Conservation (phyloP, 139 green algal species). For the Gonium pectorale region DNA sequence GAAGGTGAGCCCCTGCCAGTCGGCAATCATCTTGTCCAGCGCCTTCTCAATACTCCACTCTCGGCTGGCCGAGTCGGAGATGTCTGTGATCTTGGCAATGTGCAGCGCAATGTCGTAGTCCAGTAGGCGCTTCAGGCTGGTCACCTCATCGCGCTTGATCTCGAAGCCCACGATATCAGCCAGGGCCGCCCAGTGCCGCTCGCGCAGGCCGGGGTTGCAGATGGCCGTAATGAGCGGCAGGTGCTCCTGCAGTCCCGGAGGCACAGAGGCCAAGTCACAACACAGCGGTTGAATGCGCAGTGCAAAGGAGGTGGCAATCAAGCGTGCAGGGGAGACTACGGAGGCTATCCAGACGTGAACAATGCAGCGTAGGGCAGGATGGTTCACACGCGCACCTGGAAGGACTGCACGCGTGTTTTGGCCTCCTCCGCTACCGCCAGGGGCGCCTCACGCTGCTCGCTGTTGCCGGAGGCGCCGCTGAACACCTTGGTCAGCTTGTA, state of each 20-base stretch:
- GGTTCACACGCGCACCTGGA: constrained; percentile 57
- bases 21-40: constrained; percentile 66
- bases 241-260: constrained; percentile 47
- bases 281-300: too few species aligned
- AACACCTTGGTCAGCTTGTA: constrained; percentile 84
- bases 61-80: constrained; percentile 59
- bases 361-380: too few species aligned
- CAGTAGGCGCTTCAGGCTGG: constrained; percentile 70
- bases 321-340: too few species aligned
- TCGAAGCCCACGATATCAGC: constrained; percentile 79
- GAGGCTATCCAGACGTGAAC: too few species aligned
- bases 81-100: constrained; percentile 51
- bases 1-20: constrained; percentile 73
- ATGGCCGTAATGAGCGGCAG: constrained; percentile 78
- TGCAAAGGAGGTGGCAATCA: too few species aligned
- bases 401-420: constrained; percentile 51
- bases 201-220: constrained; percentile 80
- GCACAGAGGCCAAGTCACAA: too few species aligned
- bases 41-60: constrained; percentile 74
- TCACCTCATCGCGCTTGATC: constrained; percentile 76
- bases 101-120: constrained; percentile 74
- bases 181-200: constrained; percentile 80
- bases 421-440: constrained; percentile 69
- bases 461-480: constrained; percentile 37
- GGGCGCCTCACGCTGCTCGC: constrained; percentile 44